Conservation (phyloP, 305 asterid genomes). For the Fraxinus sp. region DNA sequence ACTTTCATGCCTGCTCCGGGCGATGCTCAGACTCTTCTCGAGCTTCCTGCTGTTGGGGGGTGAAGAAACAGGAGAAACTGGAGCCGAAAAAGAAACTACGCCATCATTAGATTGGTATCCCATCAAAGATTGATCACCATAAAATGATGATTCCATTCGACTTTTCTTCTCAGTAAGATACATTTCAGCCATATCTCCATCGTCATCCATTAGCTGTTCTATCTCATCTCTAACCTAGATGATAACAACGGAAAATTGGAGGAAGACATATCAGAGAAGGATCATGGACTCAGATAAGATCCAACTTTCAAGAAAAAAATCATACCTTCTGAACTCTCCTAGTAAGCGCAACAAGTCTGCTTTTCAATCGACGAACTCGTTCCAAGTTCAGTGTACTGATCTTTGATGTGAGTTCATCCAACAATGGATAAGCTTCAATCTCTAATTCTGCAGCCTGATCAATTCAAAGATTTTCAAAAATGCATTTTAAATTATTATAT, state of each 20-base stretch:
- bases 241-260: slow-evolving; percentile 21
- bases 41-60: slow-evolving; percentile 85
- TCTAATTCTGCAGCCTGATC: slow-evolving; percentile 84
- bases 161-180: slow-evolving; percentile 93
- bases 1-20: slow-evolving; percentile 95
- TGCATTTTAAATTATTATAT: slow-evolving; percentile 14
- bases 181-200: slow-evolving; percentile 99
- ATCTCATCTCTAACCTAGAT: slow-evolving; percentile 97
- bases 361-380: slow-evolving; percentile 87
- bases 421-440: slow-evolving; percentile 90
- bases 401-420: slow-evolving; percentile 95
- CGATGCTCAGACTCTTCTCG: slow-evolving; percentile 82
- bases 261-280: slow-evolving; percentile 23
- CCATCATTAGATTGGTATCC: slow-evolving; percentile 79
- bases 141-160: slow-evolving; percentile 65
- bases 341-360: slow-evolving; percentile 95
- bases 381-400: slow-evolving; percentile 80
- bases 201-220: slow-evolving; percentile 98
- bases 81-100: slow-evolving; percentile 69
- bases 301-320: slow-evolving; percentile 11
- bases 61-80: slow-evolving; percentile 90
- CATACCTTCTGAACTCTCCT: slow-evolving; percentile 92
- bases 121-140: slow-evolving; percentile 73
- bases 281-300: not conserved
- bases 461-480: slow-evolving; percentile 22